A percentile compares a stretch with the other conserved stretches of the same genome.
These are phyloP conservation scores for Pulveroboletus frians DNA, from an alignment of 768 basidiomycete species.

Conservation along the genomic window DNA sequence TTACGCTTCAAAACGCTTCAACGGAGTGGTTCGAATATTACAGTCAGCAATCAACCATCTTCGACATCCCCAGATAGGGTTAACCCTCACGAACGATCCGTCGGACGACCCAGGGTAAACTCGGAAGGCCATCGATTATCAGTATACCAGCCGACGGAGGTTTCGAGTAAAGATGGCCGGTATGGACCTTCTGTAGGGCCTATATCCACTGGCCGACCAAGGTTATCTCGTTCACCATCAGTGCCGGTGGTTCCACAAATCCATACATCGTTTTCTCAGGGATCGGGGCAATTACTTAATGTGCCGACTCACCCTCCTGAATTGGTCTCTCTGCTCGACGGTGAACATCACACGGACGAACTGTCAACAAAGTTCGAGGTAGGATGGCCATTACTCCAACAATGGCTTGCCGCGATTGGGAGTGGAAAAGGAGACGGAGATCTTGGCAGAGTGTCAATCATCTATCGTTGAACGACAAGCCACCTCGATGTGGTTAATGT, in stretches of 20 bases:
- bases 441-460: conserved; percentile 70
- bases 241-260: conserved; percentile 38
- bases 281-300: conserved; percentile 19
- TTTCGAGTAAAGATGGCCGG: conserved; percentile 18
- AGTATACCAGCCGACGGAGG: conserved; percentile 20
- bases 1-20: conserved; percentile 54
- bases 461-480: conserved; percentile 54
- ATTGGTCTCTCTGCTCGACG: conserved; percentile 64
- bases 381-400: conserved; percentile 77
- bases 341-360: conserved; percentile 91
- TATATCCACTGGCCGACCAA: conserved; percentile 39
- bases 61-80: conserved; percentile 16
- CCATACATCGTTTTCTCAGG: conserved; percentile 22
- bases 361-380: conserved; percentile 76
- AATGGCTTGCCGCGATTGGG: conserved; percentile 61
- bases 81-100: conserved; percentile 14
- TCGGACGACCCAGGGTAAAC: conserved; percentile 25
- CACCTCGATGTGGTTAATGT: neutral
- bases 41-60: conserved; percentile 13
- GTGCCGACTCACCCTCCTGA: conserved; percentile 42
- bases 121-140: conserved; percentile 28
- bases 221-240: conserved; percentile 56
- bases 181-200: conserved; percentile 21
- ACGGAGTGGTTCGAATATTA: conserved; percentile 31
- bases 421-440: conserved; percentile 59